Evolutionary conservation across 1,284 basidiomycete genomes (phyloP).

Genomic region (Golubevia pallescens): DNA sequence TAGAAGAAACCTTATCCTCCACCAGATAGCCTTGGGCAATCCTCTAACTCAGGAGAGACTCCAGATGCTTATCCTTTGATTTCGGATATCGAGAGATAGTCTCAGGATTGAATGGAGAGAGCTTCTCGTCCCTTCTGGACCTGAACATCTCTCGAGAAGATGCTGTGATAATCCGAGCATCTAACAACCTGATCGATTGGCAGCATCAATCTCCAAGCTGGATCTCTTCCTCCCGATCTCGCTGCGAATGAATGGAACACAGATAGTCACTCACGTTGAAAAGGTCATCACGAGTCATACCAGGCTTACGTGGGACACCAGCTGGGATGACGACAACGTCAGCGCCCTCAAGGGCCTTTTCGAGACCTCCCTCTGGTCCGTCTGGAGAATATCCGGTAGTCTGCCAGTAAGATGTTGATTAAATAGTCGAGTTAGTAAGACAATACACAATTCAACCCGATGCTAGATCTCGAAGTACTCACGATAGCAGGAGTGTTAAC

Average conservation of each 20-base stretch:
- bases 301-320: constrained; percentile 87
- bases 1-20: too few species aligned
- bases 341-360: constrained; percentile 81
- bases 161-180: too few species aligned
- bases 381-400: constrained; percentile 67
- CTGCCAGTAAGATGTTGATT: background rate
- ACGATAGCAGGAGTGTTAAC: constrained; percentile 69
- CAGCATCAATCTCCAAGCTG: too few species aligned
- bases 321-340: constrained; percentile 94
- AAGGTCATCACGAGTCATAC: constrained; percentile 81
- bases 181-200: too few species aligned
- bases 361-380: constrained; percentile 72
- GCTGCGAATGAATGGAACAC: constrained; percentile 1
- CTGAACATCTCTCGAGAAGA: too few species aligned
- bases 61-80: too few species aligned
- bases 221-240: too few species aligned
- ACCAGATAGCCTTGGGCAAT: too few species aligned
- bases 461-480: constrained; percentile 5
- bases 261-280: constrained; percentile 75
- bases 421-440: background rate
- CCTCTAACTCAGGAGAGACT: too few species aligned
- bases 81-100: too few species aligned
- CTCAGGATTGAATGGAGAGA: too few species aligned
- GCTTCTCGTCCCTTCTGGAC: too few species aligned
- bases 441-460: background rate